A percentile compares a stretch with the other conserved stretches of the same genome.
Evolutionary conservation across 345 rosid species (phyloP).

Genomic region (Eucalyptus globulus): DNA sequence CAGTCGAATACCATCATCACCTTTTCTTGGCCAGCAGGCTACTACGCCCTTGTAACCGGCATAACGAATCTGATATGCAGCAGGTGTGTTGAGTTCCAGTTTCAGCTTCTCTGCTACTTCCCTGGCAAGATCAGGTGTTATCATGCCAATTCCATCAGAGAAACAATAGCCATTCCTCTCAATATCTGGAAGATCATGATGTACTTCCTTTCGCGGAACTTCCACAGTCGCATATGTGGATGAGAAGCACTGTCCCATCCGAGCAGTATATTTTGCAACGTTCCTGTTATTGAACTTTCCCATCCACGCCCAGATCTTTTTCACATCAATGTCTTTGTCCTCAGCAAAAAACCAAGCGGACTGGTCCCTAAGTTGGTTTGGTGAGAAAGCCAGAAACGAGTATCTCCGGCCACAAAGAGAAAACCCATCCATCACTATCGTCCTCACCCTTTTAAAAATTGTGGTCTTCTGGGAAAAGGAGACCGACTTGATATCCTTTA

Average conservation of each 20-base stretch:
- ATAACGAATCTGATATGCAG: constrained; percentile 87
- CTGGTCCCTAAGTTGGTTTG: constrained; percentile 85
- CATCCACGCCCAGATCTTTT: constrained; percentile 54
- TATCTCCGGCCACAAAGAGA: constrained; percentile 63
- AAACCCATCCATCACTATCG: constrained; percentile 60
- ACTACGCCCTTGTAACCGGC: constrained; percentile 95
- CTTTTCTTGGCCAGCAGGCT: constrained; percentile 78
- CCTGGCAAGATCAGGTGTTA: constrained; percentile 68
- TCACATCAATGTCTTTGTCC: constrained; percentile 31
- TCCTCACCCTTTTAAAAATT: constrained; percentile 57
- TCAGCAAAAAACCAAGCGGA: constrained; percentile 95
- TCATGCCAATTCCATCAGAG: constrained; percentile 90
- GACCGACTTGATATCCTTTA: neutral
- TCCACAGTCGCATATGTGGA: constrained; percentile 85
- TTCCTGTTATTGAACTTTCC: constrained; percentile 54
- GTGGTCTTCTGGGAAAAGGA: constrained; percentile 53
- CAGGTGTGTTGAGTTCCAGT: constrained; percentile 37
- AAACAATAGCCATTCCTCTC: constrained; percentile 43
- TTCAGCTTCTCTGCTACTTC: constrained; percentile 65
- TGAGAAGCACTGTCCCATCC: constrained; percentile 95
- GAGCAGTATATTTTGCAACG: constrained; percentile 79
- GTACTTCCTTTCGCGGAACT: constrained; percentile 39
- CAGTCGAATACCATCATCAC: constrained; percentile 45
- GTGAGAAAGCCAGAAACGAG: constrained; percentile 81
- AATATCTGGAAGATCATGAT: constrained; percentile 38